Evolutionary conservation across 495 filamentous ascomycete genomes (phyloP), one percentile per base, ranked within the genome.

Genomic region (Aspergillus affinis): DNA sequence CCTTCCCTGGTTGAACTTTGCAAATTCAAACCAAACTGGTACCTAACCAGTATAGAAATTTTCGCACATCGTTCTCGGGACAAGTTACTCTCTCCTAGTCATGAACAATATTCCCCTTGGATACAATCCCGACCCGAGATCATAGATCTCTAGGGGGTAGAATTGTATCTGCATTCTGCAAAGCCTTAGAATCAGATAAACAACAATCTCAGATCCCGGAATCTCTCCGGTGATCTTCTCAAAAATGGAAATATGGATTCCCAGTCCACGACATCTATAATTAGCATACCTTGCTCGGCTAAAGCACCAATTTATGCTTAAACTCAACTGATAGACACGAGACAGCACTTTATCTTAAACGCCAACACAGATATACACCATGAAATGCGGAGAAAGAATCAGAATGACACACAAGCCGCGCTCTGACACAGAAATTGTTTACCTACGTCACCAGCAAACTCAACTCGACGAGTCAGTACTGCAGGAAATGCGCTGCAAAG

Each of bases 321-420:
- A 41, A 41, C 1, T 15, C 13, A 41, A 5, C 12, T 15, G 9
- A 15, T 41, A 41, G 13, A 41, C 13, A 13, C 0, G 36, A 41
- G 36, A 15, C 1, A 15, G 13, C 13, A 17, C 10, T 41, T 10
- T 17, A 15, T 41, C 36, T 15, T 0, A 41, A 41, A 41, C 36
- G 12, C 36, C 36, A 41, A 41, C 12, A 15, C 36, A 41, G 13
- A 41, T 41, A 15, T 41, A 41, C 13, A 1, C 36, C 1, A 10
- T 41, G 36, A 15, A 10, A 15, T 41, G 36, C 36, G 36, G 36
- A 41, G 36, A 41, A 41, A 13, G 2, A 17, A 15, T 21, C 30
- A 54, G 21, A 41, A 5, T 21, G 51, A 54, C 41, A 54, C 51
- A 23, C 32, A 19, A 20, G n/a, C 51, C 18, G 51, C 41, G 5